phyloP scores from a whole-genome alignment of 257 asterid genomes.

The Agastache rugosa region DNA sequence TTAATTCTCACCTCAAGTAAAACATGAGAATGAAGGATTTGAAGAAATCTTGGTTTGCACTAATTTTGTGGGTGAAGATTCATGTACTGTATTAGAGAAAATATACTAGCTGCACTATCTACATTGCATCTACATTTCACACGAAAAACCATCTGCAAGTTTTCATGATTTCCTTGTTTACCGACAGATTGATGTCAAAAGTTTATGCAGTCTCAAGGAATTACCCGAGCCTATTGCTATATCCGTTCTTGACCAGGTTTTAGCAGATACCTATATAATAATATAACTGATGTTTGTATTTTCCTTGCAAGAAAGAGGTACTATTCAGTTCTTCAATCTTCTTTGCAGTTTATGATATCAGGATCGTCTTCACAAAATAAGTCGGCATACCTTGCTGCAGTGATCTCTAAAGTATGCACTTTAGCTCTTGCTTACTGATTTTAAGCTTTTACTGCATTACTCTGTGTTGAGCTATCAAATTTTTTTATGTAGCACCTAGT shows the following conservation, averaged over 20 bases:
- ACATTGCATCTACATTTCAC: conserved; percentile 1
- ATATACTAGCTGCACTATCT: neutral
- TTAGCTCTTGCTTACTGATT: conserved; percentile 31
- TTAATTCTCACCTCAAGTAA: neutral
- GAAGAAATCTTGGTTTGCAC: conserved; percentile 7
- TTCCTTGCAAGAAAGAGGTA: conserved; percentile 15
- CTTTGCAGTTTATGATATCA: conserved; percentile 78
- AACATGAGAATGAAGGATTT: conserved; percentile 8
- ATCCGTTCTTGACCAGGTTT: conserved; percentile 94
- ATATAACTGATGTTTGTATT: conserved; percentile 5
- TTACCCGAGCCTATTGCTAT: conserved; percentile 74
- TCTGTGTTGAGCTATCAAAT: conserved; percentile 4
- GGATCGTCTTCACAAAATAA: conserved; percentile 70
- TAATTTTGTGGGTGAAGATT: neutral
- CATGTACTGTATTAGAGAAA: neutral
- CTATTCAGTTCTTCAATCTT: conserved; percentile 31
- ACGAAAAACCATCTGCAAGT: conserved; percentile 8
- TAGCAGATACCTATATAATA: conserved; percentile 6
- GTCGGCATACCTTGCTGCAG: conserved; percentile 74
- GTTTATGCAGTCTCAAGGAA: conserved; percentile 67
- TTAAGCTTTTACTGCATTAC: conserved; percentile 27
- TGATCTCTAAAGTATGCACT: conserved; percentile 72
- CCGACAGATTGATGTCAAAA: conserved; percentile 73
- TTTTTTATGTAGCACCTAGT: conserved; percentile 56
- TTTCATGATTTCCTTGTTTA: conserved; percentile 29